Evolutionary conservation across 768 basidiomycete genomes (phyloP).

Genomic region (Termitomyces sp.): DNA sequence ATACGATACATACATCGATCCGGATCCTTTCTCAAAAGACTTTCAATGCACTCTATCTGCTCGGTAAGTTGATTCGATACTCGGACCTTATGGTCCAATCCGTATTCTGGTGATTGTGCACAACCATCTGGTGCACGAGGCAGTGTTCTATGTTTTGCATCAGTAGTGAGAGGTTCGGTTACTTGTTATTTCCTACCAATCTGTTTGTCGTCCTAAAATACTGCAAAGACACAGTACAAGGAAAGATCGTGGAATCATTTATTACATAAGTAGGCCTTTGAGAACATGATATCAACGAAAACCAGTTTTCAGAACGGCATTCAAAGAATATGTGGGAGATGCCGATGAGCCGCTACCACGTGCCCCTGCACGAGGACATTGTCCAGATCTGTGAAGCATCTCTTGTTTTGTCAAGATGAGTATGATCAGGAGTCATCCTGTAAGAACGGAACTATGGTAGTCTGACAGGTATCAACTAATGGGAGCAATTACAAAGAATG

Average conservation of each 20-base stretch:
- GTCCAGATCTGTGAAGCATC: conserved; percentile 2
- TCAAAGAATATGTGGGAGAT: not conserved
- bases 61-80: not conserved
- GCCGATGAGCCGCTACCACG: conserved; percentile 9
- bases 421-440: conserved; percentile 20
- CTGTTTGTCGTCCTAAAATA: not conserved
- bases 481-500: not conserved
- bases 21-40: not conserved
- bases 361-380: conserved; percentile 5
- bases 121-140: not conserved
- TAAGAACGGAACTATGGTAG: conserved; percentile 35
- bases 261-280: not conserved
- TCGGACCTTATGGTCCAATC: not conserved
- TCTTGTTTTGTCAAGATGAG: conserved; percentile 6
- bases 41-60: not conserved
- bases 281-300: not conserved
- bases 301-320: too few species aligned
- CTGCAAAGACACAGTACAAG: not conserved
- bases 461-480: conserved; percentile 24
- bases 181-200: not conserved
- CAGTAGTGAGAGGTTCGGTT: not conserved
- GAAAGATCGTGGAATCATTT: not conserved
- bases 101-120: not conserved
- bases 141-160: conserved; percentile 1
- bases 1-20: not conserved